Percentiles rank a stretch among this genome's conserved stretches.
Evolutionary conservation across 2,329 filamentous ascomycete genomes (phyloP).

Genomic region (Xylariomycetidae sp.): DNA sequence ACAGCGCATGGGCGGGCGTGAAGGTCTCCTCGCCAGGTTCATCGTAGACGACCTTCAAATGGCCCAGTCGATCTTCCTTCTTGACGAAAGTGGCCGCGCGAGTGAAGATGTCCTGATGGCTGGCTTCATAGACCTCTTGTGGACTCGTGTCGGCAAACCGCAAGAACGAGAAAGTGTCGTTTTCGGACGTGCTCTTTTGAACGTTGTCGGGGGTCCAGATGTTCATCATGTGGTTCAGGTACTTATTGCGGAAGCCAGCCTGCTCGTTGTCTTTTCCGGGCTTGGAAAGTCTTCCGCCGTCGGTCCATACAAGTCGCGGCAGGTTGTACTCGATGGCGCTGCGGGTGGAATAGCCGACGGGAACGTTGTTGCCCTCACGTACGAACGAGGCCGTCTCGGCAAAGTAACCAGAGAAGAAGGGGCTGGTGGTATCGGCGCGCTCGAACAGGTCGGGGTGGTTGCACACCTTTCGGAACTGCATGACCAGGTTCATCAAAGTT

Average conservation of each 20-base stretch:
- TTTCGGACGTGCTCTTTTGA: conserved; percentile 51
- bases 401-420: conserved; percentile 77
- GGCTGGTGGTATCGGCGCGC: conserved; percentile 83
- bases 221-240: conserved; percentile 77
- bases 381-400: conserved; percentile 94
- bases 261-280: conserved; percentile 65
- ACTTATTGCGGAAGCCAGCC: conserved; percentile 76
- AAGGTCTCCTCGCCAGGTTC: conserved; percentile 56
- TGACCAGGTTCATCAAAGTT: conserved; percentile 97
- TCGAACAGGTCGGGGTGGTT: conserved; percentile 98
- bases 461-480: conserved; percentile 99
- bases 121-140: conserved; percentile 63
- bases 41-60: conserved; percentile 65
- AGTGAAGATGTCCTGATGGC: conserved; percentile 65
- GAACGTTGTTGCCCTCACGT: conserved; percentile 74
- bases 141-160: conserved; percentile 76
- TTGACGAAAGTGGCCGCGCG: conserved; percentile 59
- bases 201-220: conserved; percentile 83
- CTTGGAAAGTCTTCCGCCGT: conserved; percentile 69
- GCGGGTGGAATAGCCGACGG: conserved; percentile 80
- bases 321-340: conserved; percentile 80
- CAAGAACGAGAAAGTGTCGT: conserved; percentile 78
- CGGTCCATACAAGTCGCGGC: conserved; percentile 75
- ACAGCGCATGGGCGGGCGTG: conserved; percentile 68
- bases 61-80: conserved; percentile 54